phyloP scores from a whole-genome alignment of 345 rosid species.

The Melaleuca alternifolia region DNA sequence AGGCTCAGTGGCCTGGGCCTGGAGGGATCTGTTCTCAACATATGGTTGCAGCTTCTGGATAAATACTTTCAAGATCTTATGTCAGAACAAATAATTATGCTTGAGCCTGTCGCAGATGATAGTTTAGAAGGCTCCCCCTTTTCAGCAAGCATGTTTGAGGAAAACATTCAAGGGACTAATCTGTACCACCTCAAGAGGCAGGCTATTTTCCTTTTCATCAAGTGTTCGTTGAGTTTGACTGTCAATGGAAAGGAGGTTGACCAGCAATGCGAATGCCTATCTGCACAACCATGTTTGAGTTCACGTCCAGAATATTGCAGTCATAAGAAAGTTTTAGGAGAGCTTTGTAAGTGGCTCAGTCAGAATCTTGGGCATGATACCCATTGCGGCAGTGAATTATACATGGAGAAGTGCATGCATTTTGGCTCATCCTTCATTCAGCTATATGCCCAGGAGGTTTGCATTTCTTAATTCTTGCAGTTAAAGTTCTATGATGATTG shows the following conservation, averaged over 20 bases:
- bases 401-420: conserved; percentile 26
- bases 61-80: conserved; percentile 45
- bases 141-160: conserved; percentile 26
- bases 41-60: conserved; percentile 74
- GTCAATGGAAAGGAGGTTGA: conserved; percentile 22
- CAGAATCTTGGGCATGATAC: conserved; percentile 22
- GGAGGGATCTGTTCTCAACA: conserved; percentile 21
- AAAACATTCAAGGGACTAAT: conserved; percentile 10
- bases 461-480: neutral
- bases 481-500: neutral
- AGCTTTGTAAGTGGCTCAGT: conserved; percentile 56
- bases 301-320: conserved; percentile 10
- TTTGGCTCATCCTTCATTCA: conserved; percentile 56
- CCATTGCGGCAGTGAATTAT: conserved; percentile 16
- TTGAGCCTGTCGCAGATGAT: conserved; percentile 16
- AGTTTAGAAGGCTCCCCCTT: conserved; percentile 81
- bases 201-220: conserved; percentile 55
- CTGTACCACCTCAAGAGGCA: conserved; percentile 53
- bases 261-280: conserved; percentile 17
- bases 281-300: conserved; percentile 9
- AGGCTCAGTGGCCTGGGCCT: conserved; percentile 50
- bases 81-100: conserved; percentile 18
- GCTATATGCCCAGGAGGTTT: conserved; percentile 72
- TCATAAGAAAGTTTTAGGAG: conserved; percentile 37
- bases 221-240: conserved; percentile 53